Evolutionary conservation across 371 early-diverging fungal species (phyloP).

Genomic region (Conidiobolus incongruus): DNA sequence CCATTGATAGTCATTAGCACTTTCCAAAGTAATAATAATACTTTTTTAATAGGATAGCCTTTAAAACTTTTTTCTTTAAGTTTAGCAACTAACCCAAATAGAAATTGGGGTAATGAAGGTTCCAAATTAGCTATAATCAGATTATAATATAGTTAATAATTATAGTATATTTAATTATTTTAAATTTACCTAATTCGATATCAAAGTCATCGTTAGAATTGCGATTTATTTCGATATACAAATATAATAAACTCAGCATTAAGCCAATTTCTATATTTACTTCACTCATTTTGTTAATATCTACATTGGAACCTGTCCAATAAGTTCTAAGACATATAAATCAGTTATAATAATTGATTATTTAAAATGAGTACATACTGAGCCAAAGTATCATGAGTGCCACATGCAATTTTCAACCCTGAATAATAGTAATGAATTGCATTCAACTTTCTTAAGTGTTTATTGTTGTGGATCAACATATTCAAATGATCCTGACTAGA

Average conservation of each 20-base stretch:
- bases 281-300: background rate
- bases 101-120: background rate
- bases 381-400: background rate
- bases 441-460: background rate
- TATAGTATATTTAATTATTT: background rate
- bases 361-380: background rate
- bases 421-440: background rate
- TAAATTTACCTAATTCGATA: too few species aligned
- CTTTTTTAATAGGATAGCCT: slow-evolving; percentile 4
- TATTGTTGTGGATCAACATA: background rate
- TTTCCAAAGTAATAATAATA: background rate
- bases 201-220: background rate
- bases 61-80: slow-evolving; percentile 3
- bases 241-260: background rate
- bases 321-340: too few species aligned
- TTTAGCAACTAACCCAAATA: background rate
- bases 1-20: background rate
- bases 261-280: slow-evolving; percentile 1
- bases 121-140: slow-evolving; percentile 1
- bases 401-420: background rate
- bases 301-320: background rate
- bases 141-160: too few species aligned
- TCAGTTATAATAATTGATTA: too few species aligned
- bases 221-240: background rate
- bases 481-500: background rate